Evolutionary conservation across 352 stramenopile genomes (phyloP).

Genomic region (Pythium diclinum): DNA sequence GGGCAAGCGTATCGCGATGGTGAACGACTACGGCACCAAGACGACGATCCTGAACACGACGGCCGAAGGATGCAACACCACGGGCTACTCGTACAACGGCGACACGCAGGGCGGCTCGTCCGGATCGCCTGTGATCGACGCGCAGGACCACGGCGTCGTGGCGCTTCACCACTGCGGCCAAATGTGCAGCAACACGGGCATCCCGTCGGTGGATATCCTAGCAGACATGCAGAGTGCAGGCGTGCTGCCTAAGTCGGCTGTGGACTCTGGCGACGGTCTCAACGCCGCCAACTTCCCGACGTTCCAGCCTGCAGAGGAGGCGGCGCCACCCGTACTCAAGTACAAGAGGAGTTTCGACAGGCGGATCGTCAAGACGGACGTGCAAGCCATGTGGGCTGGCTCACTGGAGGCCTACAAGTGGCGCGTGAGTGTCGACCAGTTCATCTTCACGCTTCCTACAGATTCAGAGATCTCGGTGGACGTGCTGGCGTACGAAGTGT

Average conservation of each 20-base stretch:
- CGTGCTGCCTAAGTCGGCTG: constrained; percentile 28
- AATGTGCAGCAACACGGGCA: constrained; percentile 52
- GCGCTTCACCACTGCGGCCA: constrained; percentile 70
- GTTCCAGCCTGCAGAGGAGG: constrained; percentile 31
- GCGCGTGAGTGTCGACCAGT: constrained; percentile 44
- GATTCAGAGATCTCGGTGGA: constrained; percentile 53
- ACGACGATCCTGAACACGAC: constrained; percentile 35
- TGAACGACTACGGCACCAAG: constrained; percentile 46
- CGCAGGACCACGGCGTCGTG: constrained; percentile 50
- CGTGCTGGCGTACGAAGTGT: constrained; percentile 58
- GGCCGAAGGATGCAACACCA: constrained; percentile 33
- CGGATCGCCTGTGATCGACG: constrained; percentile 53
- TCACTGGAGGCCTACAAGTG: neutral
- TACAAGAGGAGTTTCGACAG: constrained; percentile 29
- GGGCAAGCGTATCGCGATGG: constrained; percentile 48
- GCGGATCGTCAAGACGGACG: constrained; percentile 26
- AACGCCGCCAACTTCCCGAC: constrained; percentile 41
- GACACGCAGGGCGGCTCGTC: constrained; percentile 67
- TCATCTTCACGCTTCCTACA: constrained; percentile 40
- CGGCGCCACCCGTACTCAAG: constrained; percentile 18
- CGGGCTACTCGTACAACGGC: constrained; percentile 56
- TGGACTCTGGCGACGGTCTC: constrained; percentile 40
- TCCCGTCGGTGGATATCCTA: constrained; percentile 46
- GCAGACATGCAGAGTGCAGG: constrained; percentile 32
- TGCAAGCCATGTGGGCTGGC: neutral